Conservation (phyloP, 2,329 filamentous ascomycete species). For the Biscogniauxia mediterranea region DNA sequence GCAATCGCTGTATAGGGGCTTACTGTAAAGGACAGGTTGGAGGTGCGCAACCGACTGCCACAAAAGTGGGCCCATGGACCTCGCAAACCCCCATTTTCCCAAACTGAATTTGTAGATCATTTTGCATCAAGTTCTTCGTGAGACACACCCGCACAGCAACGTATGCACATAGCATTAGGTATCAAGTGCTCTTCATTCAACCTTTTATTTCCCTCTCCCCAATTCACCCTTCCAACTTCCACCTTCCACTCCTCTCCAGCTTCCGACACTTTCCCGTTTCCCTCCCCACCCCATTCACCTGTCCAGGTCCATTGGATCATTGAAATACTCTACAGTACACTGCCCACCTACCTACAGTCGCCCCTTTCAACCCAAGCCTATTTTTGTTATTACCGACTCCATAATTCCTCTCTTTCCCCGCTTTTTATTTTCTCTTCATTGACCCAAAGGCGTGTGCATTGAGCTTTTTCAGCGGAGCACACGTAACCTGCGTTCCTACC, state of each 20-base stretch:
- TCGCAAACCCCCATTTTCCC: background rate
- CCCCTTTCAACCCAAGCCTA: background rate
- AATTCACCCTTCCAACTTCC: background rate
- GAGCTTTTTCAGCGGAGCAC: background rate
- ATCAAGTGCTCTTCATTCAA: background rate
- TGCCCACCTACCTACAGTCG: background rate
- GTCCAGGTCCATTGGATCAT: background rate
- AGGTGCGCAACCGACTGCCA: background rate
- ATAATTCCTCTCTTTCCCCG: background rate
- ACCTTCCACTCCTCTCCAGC: background rate
- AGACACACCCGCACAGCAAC: background rate
- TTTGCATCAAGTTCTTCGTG: constrained; percentile 1
- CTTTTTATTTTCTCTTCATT: background rate
- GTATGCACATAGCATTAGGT: background rate
- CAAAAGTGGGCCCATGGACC: background rate
- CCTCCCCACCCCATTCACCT: too few species aligned
- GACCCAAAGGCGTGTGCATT: background rate
- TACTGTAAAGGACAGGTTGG: background rate
- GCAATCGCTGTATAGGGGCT: background rate
- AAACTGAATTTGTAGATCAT: background rate
- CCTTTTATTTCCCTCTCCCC: constrained; percentile 1
- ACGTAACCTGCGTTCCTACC: background rate
- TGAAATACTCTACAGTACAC: too few species aligned
- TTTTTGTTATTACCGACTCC: background rate
- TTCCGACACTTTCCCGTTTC: background rate